Conservation (phyloP, 352 stramenopile genomes). For the Phytophthora pistaciae region DNA sequence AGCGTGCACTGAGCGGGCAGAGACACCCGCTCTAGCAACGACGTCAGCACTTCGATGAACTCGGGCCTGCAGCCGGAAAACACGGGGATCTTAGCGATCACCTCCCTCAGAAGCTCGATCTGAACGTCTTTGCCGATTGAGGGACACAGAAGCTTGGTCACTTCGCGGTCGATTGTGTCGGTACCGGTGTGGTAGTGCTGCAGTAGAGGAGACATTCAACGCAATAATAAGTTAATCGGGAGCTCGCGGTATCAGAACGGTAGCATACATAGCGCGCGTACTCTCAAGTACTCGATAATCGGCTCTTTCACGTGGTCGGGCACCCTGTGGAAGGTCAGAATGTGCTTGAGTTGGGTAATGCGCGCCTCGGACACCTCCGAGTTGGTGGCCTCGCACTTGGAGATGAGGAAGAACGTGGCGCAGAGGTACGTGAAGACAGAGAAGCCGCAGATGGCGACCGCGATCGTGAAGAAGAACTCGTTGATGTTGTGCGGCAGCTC, state of each 20-base stretch:
- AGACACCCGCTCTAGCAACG: constrained; percentile 62
- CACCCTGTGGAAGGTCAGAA: constrained; percentile 61
- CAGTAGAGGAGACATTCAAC: not conserved
- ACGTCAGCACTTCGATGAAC: constrained; percentile 67
- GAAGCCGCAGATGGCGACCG: constrained; percentile 61
- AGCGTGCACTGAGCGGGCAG: constrained; percentile 62
- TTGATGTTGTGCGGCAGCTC: constrained; percentile 46
- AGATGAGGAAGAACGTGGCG: constrained; percentile 73
- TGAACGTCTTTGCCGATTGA: constrained; percentile 81
- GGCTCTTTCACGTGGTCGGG: constrained; percentile 45
- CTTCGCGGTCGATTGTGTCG: constrained; percentile 72
- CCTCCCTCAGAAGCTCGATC: constrained; percentile 69
- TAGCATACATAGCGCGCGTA: constrained; percentile 19
- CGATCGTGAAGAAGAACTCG: constrained; percentile 68
- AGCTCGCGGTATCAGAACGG: too few species aligned
- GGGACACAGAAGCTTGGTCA: constrained; percentile 70
- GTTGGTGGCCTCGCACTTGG: constrained; percentile 66
- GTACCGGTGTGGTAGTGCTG: constrained; percentile 69
- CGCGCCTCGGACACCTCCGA: constrained; percentile 49
- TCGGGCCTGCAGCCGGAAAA: constrained; percentile 60
- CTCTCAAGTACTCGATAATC: constrained; percentile 56
- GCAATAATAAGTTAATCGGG: not conserved
- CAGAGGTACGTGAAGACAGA: constrained; percentile 69
- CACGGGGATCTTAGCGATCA: constrained; percentile 56
- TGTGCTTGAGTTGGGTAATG: constrained; percentile 69